Base-by-base conservation (phyloP, 192 early-diverging fungal genomes). In the Linnemannia elongata region DNA sequence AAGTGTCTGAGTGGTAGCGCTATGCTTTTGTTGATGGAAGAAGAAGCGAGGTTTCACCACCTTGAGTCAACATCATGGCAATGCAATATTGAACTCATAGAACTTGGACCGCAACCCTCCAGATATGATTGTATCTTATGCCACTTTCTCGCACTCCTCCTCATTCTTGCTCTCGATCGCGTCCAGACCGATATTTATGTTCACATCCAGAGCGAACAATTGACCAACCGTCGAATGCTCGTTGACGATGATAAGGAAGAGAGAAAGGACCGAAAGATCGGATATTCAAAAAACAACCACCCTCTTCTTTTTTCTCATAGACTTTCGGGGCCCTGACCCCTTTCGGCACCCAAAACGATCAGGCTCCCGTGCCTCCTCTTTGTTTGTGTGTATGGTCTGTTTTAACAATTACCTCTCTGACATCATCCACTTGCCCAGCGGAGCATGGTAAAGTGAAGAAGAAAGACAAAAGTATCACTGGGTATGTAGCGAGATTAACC, bases 241-340 rank as follows among this genome's bases (percentile, higher is more conserved):
- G 33, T 66, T 24, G n/a, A n/a, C n/a, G 27, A 8, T 9, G n/a
- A 66, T 60, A 10, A 27, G 35, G 60, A 15, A 66, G 12, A 30
- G n/a, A 66, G 27, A 33, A 66, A 66, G 27, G 60, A 66, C 60
- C 60, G 60, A 66, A 30, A 66, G 12, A 66, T 27, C 60, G 60
- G 60, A 33, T 66, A 12, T 66, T 66, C 27, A 66, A 66, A 66
- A 27, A 10, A 49, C 13, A 49, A 63, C 10, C 57, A 63, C 54
- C 8, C 57, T 63, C 30, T 10, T 8, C n/a, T 12, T 63, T 63
- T 24, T 55, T 33, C 30, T n/a, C 27, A 49, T 49, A 20, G 17
- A 52, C 49, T 52, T 60, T 66, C 60, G 60, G 60, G 60, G 60
- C 60, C 60, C 60, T 66, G 60, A 60, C n/a, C 10, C 60, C 60